Evolutionary conservation across 2,329 filamentous ascomycete genomes (phyloP), one percentile per base, ranked within the genome.

Genomic region (Metarhizium rileyi): DNA sequence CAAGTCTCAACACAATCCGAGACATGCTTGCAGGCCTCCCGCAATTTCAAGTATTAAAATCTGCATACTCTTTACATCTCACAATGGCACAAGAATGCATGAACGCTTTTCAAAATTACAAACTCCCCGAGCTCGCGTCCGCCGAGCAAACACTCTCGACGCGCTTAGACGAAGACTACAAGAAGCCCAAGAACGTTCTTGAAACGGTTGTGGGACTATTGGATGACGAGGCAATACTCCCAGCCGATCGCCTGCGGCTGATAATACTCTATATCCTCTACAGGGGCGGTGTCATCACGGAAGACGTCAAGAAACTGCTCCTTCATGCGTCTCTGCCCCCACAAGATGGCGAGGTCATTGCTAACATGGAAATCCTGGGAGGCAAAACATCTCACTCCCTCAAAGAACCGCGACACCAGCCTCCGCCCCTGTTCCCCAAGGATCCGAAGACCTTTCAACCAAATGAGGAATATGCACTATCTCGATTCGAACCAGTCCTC

Each of bases 21-120:
- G 90, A 96, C 67, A 98, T 98, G 93, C 73, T 98, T 70, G 93
- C 89, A 14, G 91, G 90, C 8, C 71, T 98, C 52, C 90, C 90
- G 12, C 88, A 97, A 62, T 98, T 96, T 61, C 88, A 95, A 61
- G 86, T 94, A 66, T 88, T 93, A 75, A 96, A 97, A 66, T 89
- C 95, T 63, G 84, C 88, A 2, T 98, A 97, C 66, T 93, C 90
- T 0, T 72, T 98, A 48, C 93, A 98, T 67, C 74, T 98, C 40
- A 91, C 84, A 57, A 97, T 98, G 91, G 93, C 93, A 2, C 87
- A 96, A 64, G 90, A 95, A 64, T 95, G 90, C 64, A 97, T 97
- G 90, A 89, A 89, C 58, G 80, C 87, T 35, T 98, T 98, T 60
- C 84, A 95, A 63, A 73, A 81, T 47, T 80, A 84, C 63, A 95